A percentile compares a stretch with the other conserved stretches of the same genome.
Evolutionary conservation across 768 basidiomycete species (phyloP).

Genomic region (Pisolithus microcarpus): DNA sequence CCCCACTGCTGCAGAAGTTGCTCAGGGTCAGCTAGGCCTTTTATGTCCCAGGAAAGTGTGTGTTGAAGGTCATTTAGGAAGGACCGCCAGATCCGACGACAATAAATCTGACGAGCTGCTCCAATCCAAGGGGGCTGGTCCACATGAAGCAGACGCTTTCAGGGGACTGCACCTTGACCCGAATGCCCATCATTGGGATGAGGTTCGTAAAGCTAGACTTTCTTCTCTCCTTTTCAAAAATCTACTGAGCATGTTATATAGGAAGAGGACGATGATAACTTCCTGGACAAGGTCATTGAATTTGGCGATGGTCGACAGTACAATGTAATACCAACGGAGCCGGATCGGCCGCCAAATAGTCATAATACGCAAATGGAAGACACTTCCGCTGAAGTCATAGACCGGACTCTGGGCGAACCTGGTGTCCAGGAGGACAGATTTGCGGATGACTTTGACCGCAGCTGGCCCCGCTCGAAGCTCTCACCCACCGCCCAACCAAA

Average conservation of each 20-base stretch:
- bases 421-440: constrained; percentile 85
- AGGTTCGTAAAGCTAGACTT: constrained; percentile 48
- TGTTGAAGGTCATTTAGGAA: constrained; percentile 17
- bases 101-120: constrained; percentile 48
- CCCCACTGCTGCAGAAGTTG: constrained; percentile 94
- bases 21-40: constrained; percentile 52
- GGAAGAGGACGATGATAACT: constrained; percentile 90
- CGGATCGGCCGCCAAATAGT: constrained; percentile 19
- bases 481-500: constrained; percentile 39
- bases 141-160: constrained; percentile 89
- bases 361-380: constrained; percentile 5
- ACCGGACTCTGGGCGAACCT: constrained; percentile 28
- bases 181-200: constrained; percentile 96
- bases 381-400: constrained; percentile 10
- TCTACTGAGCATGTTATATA: constrained; percentile 35
- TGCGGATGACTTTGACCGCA: constrained; percentile 90
- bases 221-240: not conserved
- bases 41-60: not conserved
- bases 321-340: constrained; percentile 55
- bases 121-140: constrained; percentile 47
- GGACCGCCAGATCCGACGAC: constrained; percentile 24
- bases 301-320: constrained; percentile 95
- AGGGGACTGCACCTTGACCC: constrained; percentile 90
- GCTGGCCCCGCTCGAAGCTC: constrained; percentile 76
- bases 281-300: constrained; percentile 83